Evolutionary conservation across 306 rosid species (phyloP).

Genomic region (Cyamopsis tetragonoloba): DNA sequence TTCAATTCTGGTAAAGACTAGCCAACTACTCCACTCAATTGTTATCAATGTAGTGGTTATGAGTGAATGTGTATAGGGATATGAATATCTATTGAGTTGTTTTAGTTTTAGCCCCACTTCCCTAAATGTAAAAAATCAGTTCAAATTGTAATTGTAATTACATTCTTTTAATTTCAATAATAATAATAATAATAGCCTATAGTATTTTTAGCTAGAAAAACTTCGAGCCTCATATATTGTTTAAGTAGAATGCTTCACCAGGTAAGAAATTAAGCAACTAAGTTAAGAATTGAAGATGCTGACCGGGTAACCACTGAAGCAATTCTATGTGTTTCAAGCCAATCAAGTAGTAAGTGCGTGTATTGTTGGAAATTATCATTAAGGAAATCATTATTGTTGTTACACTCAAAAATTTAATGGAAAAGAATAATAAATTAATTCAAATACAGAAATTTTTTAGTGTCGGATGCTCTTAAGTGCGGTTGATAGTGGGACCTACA

Average conservation of each 20-base stretch:
- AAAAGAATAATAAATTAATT: not conserved
- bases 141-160: slow-evolving; percentile 11
- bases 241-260: not conserved
- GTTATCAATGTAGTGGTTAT: slow-evolving; percentile 13
- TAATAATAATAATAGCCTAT: no score
- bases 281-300: slow-evolving; percentile 10
- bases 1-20: slow-evolving; percentile 17
- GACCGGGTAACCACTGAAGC: slow-evolving; percentile 27
- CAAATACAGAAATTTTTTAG: no score
- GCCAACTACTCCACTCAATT: slow-evolving; percentile 2
- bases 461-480: no score
- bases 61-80: slow-evolving; percentile 7
- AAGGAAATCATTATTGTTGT: not conserved
- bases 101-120: not conserved
- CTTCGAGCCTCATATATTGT: not conserved
- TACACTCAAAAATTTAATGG: not conserved
- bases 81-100: not conserved
- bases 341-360: not conserved
- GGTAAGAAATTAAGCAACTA: slow-evolving; percentile 19
- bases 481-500: no score
- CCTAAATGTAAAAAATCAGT: slow-evolving; percentile 23
- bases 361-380: not conserved
- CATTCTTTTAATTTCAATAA: slow-evolving; percentile 24
- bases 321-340: not conserved
- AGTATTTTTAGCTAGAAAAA: no score